Conservation (phyloP, 2,329 filamentous ascomycete genomes). For the Monilinia laxa region DNA sequence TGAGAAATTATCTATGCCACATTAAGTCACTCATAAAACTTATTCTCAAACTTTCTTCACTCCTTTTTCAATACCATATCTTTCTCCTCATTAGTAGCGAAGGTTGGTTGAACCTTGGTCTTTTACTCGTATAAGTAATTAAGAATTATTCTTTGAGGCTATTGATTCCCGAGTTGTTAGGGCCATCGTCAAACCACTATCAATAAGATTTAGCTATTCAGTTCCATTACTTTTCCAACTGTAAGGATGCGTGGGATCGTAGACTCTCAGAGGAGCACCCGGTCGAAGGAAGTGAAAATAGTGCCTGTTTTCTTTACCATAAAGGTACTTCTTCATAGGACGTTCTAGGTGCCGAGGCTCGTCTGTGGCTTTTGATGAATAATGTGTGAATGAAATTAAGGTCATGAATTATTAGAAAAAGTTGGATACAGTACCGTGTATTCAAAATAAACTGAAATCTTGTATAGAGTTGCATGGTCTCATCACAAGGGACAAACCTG, state of each 20-base stretch:
- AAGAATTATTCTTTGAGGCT: slow-evolving; percentile 59
- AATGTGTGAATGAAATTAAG: not conserved
- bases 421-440: not conserved
- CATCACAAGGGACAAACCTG: not conserved
- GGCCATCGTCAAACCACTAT: slow-evolving; percentile 70
- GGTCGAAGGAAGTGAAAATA: slow-evolving; percentile 61
- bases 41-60: slow-evolving; percentile 51
- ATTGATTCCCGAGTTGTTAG: slow-evolving; percentile 68
- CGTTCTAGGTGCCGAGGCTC: slow-evolving; percentile 61
- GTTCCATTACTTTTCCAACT: slow-evolving; percentile 46
- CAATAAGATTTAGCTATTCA: slow-evolving; percentile 60
- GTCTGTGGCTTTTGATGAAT: slow-evolving; percentile 42
- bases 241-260: slow-evolving; percentile 54
- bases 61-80: slow-evolving; percentile 61
- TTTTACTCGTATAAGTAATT: slow-evolving; percentile 61
- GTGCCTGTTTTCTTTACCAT: slow-evolving; percentile 62
- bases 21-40: slow-evolving; percentile 55
- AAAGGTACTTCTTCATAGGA: slow-evolving; percentile 66
- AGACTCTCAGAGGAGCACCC: slow-evolving; percentile 60
- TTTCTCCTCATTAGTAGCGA: slow-evolving; percentile 62
- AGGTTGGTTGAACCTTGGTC: slow-evolving; percentile 64
- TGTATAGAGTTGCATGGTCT: not conserved
- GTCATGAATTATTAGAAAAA: not conserved
- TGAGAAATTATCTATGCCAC: slow-evolving; percentile 57
- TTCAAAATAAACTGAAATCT: not conserved